Percentiles rank a stretch among this genome's conserved stretches.
These are phyloP conservation scores for Echeveria elegans DNA, from an alignment of 164 flowering plant species.

Conservation along the genomic window DNA sequence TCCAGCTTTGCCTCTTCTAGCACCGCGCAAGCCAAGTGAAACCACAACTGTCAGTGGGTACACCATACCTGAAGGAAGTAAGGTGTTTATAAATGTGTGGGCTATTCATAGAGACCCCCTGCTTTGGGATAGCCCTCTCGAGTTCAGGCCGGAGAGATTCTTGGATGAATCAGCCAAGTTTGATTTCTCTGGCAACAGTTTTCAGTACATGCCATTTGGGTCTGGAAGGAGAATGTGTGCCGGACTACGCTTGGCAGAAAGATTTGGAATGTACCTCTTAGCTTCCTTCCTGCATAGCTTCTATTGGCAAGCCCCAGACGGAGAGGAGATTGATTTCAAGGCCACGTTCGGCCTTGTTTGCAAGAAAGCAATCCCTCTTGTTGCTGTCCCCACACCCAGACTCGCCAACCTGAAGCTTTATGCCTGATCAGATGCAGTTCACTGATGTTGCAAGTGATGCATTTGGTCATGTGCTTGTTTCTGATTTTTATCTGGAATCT, in stretches of 20 bases:
- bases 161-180: conserved; percentile 8
- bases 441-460: too few species aligned
- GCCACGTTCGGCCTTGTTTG: conserved; percentile 30
- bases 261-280: conserved; percentile 17
- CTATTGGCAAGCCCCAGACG: conserved; percentile 26
- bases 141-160: conserved; percentile 40
- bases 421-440: too few species aligned
- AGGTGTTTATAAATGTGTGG: conserved; percentile 30
- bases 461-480: too few species aligned
- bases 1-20: conserved; percentile 22
- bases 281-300: conserved; percentile 37
- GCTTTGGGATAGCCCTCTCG: conserved; percentile 32
- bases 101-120: conserved; percentile 40
- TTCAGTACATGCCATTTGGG: conserved; percentile 43
- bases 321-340: conserved; percentile 19
- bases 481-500: too few species aligned
- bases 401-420: conserved; percentile 21
- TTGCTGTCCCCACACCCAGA: conserved; percentile 37
- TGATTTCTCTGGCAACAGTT: conserved; percentile 29
- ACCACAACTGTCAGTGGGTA: conserved; percentile 25
- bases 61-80: conserved; percentile 22
- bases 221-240: conserved; percentile 46
- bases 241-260: conserved; percentile 36
- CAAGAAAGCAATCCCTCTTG: conserved; percentile 24
- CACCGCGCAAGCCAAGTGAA: conserved; percentile 18